Base-by-base conservation (phyloP, 2,329 filamentous ascomycete genomes). In the Penicillium concentricum region DNA sequence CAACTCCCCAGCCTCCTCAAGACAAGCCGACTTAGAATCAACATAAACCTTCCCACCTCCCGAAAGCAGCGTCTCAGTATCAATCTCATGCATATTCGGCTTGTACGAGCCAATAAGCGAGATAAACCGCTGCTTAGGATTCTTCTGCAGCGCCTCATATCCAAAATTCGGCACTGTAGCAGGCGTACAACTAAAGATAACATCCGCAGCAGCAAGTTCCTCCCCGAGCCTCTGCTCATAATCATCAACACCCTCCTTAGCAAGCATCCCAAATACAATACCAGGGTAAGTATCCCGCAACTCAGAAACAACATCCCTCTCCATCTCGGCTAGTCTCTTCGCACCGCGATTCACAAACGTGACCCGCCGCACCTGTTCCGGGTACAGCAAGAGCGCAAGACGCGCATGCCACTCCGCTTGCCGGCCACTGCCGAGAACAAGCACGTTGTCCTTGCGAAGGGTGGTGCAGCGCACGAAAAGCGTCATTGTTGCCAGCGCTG, bases 271-370 rank as follows among this genome's bases (percentile, higher is more conserved):
- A 32, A 72, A 64, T 0, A 65, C 69, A 16, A 76, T 66, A 34
- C 62, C 61, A 20, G 78, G 73, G 67, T 78, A 75, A 8, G 67
- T 67, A 1, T 58, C 45, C 12, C 70, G 70, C 22, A 81, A 51
- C 12, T 75, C 68, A 2, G 51, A 51, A 7, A 76, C 57, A 0
- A 75, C 61, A 4, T 63, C 63, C 1, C 53, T 57, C 50, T 70
- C 63, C 54, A 76, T 63, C 53, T 81, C 73, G 0, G 74, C 69
- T 79, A 88, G 86, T 22, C 87, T 84, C 68, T 87, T 84, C 15
- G 79, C 78, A 3, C 72, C 68, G 13, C 89, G 86, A 66, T 92
- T 94, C 65, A 96, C 85, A 63, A 96, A 85, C 67, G 91, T 88
- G 50, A 97, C 81, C 44, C 85, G 83, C 61, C 85, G 84, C 16